These are phyloP conservation scores for Leccinellum luteum DNA, from an alignment of 768 basidiomycete species.

Conservation along the genomic window DNA sequence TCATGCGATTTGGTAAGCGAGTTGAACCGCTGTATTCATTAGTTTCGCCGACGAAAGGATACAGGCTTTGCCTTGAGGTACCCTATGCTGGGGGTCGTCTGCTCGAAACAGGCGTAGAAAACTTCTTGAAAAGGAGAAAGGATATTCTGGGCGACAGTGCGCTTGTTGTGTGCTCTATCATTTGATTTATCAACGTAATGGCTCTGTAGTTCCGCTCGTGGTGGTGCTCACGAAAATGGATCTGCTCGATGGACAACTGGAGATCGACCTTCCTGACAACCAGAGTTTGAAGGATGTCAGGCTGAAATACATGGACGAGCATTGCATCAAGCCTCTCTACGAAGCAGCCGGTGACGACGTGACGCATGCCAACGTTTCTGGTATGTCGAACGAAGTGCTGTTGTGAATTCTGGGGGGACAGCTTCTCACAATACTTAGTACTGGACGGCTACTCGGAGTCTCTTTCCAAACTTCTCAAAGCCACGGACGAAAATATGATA, in stretches of 20 bases:
- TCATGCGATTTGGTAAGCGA: constrained; percentile 14
- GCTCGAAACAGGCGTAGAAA: constrained; percentile 14
- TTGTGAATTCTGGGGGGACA: not conserved
- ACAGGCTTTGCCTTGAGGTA: constrained; percentile 18
- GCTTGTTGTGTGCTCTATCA: not conserved
- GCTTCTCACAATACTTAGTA: constrained; percentile 1
- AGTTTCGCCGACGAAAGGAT: not conserved
- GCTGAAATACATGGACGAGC: not conserved
- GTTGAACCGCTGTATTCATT: not conserved
- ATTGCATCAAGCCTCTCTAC: constrained; percentile 4
- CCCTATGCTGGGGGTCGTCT: constrained; percentile 14
- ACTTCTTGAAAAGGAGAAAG: constrained; percentile 2
- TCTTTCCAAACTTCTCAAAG: constrained; percentile 1
- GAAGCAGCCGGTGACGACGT: constrained; percentile 1
- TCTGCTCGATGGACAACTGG: constrained; percentile 2
- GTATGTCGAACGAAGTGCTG: not conserved
- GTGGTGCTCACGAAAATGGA: constrained; percentile 18
- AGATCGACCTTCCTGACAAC: not conserved
- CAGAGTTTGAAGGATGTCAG: not conserved
- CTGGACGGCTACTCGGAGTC: constrained; percentile 1
- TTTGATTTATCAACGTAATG: not conserved
- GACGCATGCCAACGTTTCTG: constrained; percentile 6
- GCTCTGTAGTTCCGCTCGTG: constrained; percentile 2
- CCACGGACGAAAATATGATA: constrained; percentile 4
- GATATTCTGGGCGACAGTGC: constrained; percentile 11